phyloP scores from a whole-genome alignment of 2,329 filamentous ascomycete species.

The Metarhizium album region DNA sequence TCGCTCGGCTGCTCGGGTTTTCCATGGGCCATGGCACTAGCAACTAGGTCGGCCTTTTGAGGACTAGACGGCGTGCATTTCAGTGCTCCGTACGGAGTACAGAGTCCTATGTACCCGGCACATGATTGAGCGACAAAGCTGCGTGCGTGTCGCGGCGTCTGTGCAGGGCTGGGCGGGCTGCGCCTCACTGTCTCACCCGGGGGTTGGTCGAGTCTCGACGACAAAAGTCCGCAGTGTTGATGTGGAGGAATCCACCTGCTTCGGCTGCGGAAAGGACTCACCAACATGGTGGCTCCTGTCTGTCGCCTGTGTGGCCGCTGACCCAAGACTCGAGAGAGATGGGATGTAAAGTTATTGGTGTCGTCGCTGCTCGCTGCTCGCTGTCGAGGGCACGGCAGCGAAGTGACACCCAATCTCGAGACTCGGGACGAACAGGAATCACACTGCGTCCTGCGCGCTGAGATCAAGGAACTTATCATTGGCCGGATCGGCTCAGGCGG shows the following conservation, averaged over 20 bases:
- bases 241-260: not conserved
- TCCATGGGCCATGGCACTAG: constrained; percentile 1
- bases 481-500: not conserved
- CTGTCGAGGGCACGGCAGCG: too few relatives aligned
- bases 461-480: not conserved
- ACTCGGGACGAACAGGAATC: too few relatives aligned
- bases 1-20: constrained; percentile 1
- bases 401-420: too few relatives aligned
- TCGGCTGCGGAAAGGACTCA: not conserved
- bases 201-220: too few relatives aligned
- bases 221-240: not conserved
- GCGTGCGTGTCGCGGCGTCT: not conserved
- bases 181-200: not conserved
- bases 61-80: not conserved
- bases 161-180: not conserved
- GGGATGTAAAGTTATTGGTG: not conserved
- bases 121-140: not conserved
- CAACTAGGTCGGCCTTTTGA: not conserved
- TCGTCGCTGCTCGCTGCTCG: too few relatives aligned
- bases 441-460: too few relatives aligned
- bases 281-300: not conserved
- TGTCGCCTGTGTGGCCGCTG: not conserved
- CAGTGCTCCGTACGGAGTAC: too few relatives aligned
- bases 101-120: too few relatives aligned
- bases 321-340: not conserved